A percentile compares a stretch with the other conserved stretches of the same genome.
These are phyloP conservation scores for Aureobasidium namibiae DNA, from an alignment of 2,329 filamentous ascomycete genomes.

Conservation along the genomic window DNA sequence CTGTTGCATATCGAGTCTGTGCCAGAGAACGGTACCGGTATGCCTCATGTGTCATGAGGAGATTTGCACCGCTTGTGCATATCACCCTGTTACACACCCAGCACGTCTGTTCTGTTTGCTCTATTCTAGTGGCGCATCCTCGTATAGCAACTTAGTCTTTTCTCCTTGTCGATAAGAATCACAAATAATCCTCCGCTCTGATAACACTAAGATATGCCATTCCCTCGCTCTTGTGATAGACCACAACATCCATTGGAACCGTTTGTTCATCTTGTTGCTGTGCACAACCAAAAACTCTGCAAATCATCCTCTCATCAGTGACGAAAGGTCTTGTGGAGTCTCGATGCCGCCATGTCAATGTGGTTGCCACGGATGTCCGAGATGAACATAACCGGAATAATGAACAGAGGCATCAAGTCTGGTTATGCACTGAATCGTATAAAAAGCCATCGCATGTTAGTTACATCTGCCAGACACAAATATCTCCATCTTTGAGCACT, in stretches of 20 bases:
- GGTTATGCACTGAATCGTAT: not conserved
- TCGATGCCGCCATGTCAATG: not conserved
- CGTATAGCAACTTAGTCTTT: not conserved
- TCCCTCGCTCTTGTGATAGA: not conserved
- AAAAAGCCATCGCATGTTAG: not conserved
- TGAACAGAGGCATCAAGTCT: not conserved
- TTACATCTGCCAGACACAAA: not conserved
- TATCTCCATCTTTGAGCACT: not conserved
- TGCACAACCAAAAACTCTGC: conserved; percentile 6
- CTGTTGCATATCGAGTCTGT: not conserved
- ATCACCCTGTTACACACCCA: not conserved
- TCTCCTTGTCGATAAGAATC: conserved; percentile 12
- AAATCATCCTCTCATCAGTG: not conserved
- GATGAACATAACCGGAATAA: conserved; percentile 6
- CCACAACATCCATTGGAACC: conserved; percentile 9
- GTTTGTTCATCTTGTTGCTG: conserved; percentile 13
- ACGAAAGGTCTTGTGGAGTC: not conserved
- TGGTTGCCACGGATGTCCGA: not conserved
- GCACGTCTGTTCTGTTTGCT: no score
- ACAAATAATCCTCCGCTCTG: conserved; percentile 1
- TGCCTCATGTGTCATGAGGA: conserved; percentile 8
- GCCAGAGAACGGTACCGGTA: not conserved
- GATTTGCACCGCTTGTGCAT: conserved; percentile 12
- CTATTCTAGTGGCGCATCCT: not conserved
- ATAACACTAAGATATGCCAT: not conserved